A percentile compares a stretch with the other conserved stretches of the same genome.
These are phyloP conservation scores for Zizania palustris DNA, from an alignment of 202 grass and related monocot genomes.

Conservation along the genomic window DNA sequence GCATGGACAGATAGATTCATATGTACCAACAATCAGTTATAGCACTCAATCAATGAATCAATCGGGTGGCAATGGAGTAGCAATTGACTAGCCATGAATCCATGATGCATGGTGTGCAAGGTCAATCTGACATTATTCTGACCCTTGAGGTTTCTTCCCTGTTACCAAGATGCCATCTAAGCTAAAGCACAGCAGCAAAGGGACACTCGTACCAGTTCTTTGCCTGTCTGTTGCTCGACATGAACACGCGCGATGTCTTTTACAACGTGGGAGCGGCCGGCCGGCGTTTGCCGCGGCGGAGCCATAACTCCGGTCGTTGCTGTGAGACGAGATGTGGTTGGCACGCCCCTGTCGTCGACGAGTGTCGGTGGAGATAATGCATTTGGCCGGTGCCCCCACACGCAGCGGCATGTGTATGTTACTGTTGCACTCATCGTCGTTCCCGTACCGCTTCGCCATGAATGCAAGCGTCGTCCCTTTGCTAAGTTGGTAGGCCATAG, in stretches of 20 bases:
- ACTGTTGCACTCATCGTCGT: not conserved
- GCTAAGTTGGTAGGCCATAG: not conserved
- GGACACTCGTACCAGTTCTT: not conserved
- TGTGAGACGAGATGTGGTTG: not conserved
- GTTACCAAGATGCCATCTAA: not conserved
- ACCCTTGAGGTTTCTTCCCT: not conserved
- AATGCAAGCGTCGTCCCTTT: not conserved
- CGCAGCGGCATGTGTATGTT: not conserved
- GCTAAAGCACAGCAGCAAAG: conserved; percentile 21
- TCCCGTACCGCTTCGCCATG: not conserved
- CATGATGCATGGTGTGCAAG: not conserved
- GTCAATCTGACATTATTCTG: not conserved
- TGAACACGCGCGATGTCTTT: too few relatives aligned
- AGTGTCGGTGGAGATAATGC: conserved; percentile 32
- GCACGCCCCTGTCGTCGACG: conserved; percentile 37
- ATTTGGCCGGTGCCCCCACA: not conserved
- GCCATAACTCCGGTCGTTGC: conserved; percentile 15
- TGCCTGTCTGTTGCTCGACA: conserved; percentile 12
- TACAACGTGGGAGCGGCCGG: not conserved
- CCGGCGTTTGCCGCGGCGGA: not conserved
- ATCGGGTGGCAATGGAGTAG: not conserved
- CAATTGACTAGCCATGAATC: not conserved
- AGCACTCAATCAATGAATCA: not conserved
- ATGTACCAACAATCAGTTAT: not conserved
- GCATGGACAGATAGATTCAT: conserved; percentile 6